These are phyloP conservation scores for Aeschynomene evenia DNA, from an alignment of 306 rosid species.

Conservation along the genomic window DNA sequence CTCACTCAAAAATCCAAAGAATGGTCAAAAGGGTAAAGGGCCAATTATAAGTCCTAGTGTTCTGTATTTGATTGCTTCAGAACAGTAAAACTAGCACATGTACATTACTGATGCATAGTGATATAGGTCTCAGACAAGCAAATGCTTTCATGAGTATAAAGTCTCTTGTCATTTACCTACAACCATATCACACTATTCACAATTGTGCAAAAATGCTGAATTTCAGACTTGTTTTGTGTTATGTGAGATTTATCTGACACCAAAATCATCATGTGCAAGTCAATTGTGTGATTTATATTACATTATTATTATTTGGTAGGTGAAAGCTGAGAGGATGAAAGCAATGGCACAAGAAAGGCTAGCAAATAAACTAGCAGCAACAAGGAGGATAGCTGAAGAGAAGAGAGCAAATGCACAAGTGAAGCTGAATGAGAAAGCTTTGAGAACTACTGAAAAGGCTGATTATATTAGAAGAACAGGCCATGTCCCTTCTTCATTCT, in stretches of 20 bases:
- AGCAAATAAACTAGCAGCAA: constrained; percentile 63
- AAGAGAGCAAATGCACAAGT: constrained; percentile 79
- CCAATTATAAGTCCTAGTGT: background rate
- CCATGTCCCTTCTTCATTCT: constrained; percentile 76
- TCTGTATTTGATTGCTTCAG: constrained; percentile 14
- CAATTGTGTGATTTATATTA: background rate
- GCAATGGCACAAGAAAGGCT: constrained; percentile 72
- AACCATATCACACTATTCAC: background rate
- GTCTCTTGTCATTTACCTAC: constrained; percentile 8
- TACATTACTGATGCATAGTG: constrained; percentile 12
- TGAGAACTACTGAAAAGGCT: constrained; percentile 71
- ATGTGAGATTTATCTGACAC: background rate
- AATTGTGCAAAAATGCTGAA: background rate
- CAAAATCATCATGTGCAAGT: background rate
- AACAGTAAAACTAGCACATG: constrained; percentile 1
- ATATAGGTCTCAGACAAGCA: background rate
- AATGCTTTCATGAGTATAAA: constrained; percentile 16
- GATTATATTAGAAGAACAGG: constrained; percentile 89
- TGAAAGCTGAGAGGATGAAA: constrained; percentile 87
- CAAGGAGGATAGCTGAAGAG: constrained; percentile 82
- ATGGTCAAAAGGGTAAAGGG: constrained; percentile 2
- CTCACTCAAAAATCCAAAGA: constrained; percentile 9
- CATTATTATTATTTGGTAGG: constrained; percentile 54
- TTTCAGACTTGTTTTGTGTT: background rate
- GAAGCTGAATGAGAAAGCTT: constrained; percentile 71